Evolutionary conservation across 129 eudicot species (phyloP).

Genomic region (Helichrysum umbraculigerum): DNA sequence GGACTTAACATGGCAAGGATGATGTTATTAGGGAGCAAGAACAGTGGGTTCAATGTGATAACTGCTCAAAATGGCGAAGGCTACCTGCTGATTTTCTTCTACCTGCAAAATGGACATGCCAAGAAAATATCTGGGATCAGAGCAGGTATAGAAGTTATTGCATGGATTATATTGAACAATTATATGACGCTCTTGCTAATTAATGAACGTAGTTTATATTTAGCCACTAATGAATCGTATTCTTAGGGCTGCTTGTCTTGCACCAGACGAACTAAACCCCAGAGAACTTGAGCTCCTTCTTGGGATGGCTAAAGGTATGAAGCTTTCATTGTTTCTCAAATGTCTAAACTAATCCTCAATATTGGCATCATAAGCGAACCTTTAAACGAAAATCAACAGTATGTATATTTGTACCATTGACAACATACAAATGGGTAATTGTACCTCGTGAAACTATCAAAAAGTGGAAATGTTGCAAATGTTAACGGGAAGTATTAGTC

Average conservation of each 20-base stretch:
- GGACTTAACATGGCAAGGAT: constrained; percentile 8
- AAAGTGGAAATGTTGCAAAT: neutral
- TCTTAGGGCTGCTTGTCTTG: constrained; percentile 74
- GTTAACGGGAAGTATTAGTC: neutral
- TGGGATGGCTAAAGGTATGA: constrained; percentile 62
- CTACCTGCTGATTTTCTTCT: constrained; percentile 74
- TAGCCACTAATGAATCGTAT: constrained; percentile 12
- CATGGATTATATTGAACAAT: neutral
- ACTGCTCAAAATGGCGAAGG: constrained; percentile 89
- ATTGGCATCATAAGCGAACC: neutral
- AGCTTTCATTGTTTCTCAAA: constrained; percentile 3
- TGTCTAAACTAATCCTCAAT: constrained; percentile 8
- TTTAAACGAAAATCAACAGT: neutral
- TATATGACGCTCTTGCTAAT: neutral
- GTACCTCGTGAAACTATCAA: neutral
- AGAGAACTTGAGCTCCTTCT: constrained; percentile 72
- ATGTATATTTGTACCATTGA: neutral
- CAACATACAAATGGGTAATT: neutral
- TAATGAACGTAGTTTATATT: neutral
- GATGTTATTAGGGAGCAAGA: constrained; percentile 63
- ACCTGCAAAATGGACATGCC: constrained; percentile 91
- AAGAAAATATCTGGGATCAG: constrained; percentile 65
- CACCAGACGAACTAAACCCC: constrained; percentile 79
- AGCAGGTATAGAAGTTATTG: constrained; percentile 43
- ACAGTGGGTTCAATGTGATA: constrained; percentile 94